A percentile compares a stretch with the other conserved stretches of the same genome.
Evolutionary conservation across 169 alveolate genomes (phyloP).

Genomic region (Cryptosporidium bovis): DNA sequence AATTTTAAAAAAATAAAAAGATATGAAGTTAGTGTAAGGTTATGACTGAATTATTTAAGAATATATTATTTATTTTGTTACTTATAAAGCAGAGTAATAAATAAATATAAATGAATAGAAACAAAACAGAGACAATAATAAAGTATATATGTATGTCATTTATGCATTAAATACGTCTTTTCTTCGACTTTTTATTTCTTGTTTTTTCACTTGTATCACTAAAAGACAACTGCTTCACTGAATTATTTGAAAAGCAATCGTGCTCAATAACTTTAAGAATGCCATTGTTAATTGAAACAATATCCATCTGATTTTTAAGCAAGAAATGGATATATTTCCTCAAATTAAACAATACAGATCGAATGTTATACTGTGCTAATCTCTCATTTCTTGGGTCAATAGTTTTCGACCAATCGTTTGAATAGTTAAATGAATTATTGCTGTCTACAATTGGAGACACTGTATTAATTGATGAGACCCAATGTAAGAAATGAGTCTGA

Average conservation of each 20-base stretch:
- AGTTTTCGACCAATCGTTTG: slow-evolving; percentile 9
- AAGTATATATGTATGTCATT: neutral
- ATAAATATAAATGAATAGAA: neutral
- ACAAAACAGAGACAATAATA: neutral
- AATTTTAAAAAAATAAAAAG: no score
- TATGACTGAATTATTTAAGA: no score
- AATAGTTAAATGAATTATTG: neutral
- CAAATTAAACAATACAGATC: slow-evolving; percentile 41
- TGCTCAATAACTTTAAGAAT: slow-evolving; percentile 53
- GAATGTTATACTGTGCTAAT: slow-evolving; percentile 36
- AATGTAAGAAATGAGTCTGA: slow-evolving; percentile 66
- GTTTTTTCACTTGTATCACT: slow-evolving; percentile 1
- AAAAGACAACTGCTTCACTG: slow-evolving; percentile 10
- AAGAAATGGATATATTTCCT: slow-evolving; percentile 34
- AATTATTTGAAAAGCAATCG: slow-evolving; percentile 9
- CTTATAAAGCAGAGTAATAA: no score
- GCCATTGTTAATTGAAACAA: slow-evolving; percentile 56
- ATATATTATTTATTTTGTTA: no score
- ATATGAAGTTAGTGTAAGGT: no score
- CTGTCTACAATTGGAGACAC: slow-evolving; percentile 33
- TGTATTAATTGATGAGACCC: slow-evolving; percentile 51
- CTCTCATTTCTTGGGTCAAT: slow-evolving; percentile 63
- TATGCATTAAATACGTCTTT: neutral
- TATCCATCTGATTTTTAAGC: slow-evolving; percentile 46
- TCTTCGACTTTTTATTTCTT: slow-evolving; percentile 26